These are phyloP conservation scores for Pythium biforme DNA, from an alignment of 352 stramenopile genomes.

Conservation along the genomic window DNA sequence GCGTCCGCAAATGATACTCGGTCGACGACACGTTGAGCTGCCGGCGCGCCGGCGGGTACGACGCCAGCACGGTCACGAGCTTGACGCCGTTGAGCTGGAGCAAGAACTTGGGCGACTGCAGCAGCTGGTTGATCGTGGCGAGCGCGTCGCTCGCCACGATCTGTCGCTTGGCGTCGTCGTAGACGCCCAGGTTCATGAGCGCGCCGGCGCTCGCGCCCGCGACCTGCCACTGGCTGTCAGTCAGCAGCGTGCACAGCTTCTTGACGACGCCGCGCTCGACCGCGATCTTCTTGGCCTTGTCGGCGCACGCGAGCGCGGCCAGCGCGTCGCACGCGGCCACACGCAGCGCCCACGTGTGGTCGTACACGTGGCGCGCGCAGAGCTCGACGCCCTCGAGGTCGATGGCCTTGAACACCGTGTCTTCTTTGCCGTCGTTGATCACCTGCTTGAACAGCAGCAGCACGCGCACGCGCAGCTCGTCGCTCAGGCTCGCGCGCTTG, in stretches of 20 bases:
- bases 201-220: constrained; percentile 47
- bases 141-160: constrained; percentile 53
- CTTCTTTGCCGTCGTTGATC: constrained; percentile 60
- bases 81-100: constrained; percentile 72
- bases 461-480: constrained; percentile 42
- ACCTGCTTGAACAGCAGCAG: constrained; percentile 63
- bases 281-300: constrained; percentile 55
- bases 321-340: constrained; percentile 54
- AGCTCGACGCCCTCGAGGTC: constrained; percentile 52
- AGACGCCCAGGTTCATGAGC: constrained; percentile 61
- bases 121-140: constrained; percentile 50
- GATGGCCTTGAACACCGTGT: constrained; percentile 47
- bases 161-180: constrained; percentile 69
- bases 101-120: constrained; percentile 53
- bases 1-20: constrained; percentile 45
- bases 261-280: constrained; percentile 56
- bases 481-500: constrained; percentile 25
- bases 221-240: constrained; percentile 56
- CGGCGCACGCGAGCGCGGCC: constrained; percentile 51
- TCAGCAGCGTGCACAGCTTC: constrained; percentile 55
- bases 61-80: constrained; percentile 55
- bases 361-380: constrained; percentile 43
- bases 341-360: constrained; percentile 37
- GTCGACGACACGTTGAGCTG: constrained; percentile 51
- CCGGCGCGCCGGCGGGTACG: constrained; percentile 49